Base-by-base conservation (phyloP, 2,329 filamentous ascomycete genomes). In the Ophiostoma ulmi region DNA sequence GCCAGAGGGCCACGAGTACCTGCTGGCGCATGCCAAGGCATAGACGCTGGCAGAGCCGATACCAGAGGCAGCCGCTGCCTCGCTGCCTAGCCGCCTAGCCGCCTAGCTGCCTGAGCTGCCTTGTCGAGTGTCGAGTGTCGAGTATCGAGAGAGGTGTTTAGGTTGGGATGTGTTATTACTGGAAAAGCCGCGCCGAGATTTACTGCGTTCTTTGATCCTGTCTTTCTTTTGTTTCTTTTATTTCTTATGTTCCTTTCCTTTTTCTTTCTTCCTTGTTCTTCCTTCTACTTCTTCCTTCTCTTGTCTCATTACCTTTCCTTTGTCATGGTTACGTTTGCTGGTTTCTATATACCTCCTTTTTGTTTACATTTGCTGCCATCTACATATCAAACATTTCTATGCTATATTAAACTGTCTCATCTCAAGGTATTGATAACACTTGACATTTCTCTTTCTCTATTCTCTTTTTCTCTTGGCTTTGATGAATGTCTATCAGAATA, bases 1-100 rank as follows among this genome's bases (percentile, higher is more conserved):
- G 85, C 82, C 84, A 8, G 87, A 89, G 77, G 86, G 84, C 0
- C 81, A 82, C 5, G 77, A 80, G 58, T 81, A 87, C 67, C 76
- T 88, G 70, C 71, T 76, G 67, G 55, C 72, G 0, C 71, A 72
- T 38, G 70, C 71, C 20, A 39, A 39, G 36, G 63, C 68, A 38
- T 69, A 72, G 69, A 17, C 69, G 61, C 2, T 17, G 44, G 13
- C 44, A 5, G 14, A 13, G 44, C 17, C 13, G 44, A 52, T 20
- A 5, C 26, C 31, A 31, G 31, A 31, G 31, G 31, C 31, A 3
- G 31, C 31, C 1, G 26, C 26, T 26, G 26, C 26, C 26, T 26
- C n/a, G n/a, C n/a, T n/a, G n/a, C n/a, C n/a, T n/a, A n/a, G n/a
- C n/a, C n/a, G n/a, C n/a, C n/a, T n/a, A n/a, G n/a, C n/a, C n/a